phyloP scores from a whole-genome alignment of 2,329 filamentous ascomycete species.

The Sporothrix humicola region DNA sequence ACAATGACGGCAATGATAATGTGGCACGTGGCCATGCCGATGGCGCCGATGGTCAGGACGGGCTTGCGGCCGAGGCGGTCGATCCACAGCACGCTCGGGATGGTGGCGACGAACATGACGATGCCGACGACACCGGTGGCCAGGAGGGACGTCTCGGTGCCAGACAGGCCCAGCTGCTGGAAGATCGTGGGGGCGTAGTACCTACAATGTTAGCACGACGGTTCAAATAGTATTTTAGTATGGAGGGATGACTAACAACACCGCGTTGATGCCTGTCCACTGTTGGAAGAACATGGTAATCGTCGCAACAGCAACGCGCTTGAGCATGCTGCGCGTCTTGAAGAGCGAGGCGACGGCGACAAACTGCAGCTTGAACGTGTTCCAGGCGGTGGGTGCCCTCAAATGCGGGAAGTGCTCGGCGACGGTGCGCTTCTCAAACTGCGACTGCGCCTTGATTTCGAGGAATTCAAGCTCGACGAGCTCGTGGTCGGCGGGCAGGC shows the following conservation, averaged over 20 bases:
- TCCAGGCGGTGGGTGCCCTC: slow-evolving; percentile 63
- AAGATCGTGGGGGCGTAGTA: slow-evolving; percentile 77
- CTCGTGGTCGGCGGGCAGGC: slow-evolving; percentile 65
- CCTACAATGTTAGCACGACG: background rate
- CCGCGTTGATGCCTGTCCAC: slow-evolving; percentile 59
- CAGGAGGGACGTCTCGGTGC: slow-evolving; percentile 60
- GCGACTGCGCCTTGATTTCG: slow-evolving; percentile 79
- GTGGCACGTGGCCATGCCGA: slow-evolving; percentile 73
- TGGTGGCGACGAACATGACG: slow-evolving; percentile 70
- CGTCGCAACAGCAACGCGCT: slow-evolving; percentile 67
- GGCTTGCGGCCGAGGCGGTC: slow-evolving; percentile 69
- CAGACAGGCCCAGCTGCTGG: slow-evolving; percentile 63
- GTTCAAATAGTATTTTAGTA: background rate
- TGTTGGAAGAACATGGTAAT: slow-evolving; percentile 68
- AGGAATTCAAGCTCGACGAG: slow-evolving; percentile 76
- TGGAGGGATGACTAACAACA: slow-evolving; percentile 48
- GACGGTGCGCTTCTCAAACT: slow-evolving; percentile 76
- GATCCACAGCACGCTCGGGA: slow-evolving; percentile 69
- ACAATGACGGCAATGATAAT: slow-evolving; percentile 74
- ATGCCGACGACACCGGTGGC: slow-evolving; percentile 76
- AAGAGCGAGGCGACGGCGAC: slow-evolving; percentile 70
- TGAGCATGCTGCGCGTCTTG: slow-evolving; percentile 69
- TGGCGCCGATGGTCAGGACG: slow-evolving; percentile 65
- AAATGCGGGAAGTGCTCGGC: slow-evolving; percentile 71
- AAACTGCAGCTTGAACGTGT: slow-evolving; percentile 71